Conservation (phyloP, 1,139 yeast species). For the Taphrina wiesneri region DNA sequence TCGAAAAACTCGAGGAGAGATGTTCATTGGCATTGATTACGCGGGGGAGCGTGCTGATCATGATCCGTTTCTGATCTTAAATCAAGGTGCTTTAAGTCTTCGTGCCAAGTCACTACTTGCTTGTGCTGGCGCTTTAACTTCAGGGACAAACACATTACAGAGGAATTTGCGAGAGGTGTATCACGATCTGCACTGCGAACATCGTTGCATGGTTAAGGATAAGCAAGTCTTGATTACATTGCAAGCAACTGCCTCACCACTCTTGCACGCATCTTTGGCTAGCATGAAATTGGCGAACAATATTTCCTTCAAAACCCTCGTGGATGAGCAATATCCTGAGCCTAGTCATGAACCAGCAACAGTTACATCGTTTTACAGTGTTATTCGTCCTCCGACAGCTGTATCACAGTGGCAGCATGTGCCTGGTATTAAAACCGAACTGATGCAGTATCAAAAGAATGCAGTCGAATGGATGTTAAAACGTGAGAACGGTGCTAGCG, state of each 20-base stretch:
- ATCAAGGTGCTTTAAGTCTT: neutral
- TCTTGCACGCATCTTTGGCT: neutral
- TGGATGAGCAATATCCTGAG: conserved; percentile 16
- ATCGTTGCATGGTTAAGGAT: neutral
- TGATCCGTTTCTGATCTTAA: neutral
- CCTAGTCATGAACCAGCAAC: neutral
- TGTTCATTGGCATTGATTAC: neutral
- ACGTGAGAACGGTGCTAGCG: conserved; percentile 26
- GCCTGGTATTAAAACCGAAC: conserved; percentile 31
- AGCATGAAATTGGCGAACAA: neutral
- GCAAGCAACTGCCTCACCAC: neutral
- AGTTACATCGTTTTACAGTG: conserved; percentile 10
- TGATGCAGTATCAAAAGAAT: conserved; percentile 37
- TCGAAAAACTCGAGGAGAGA: neutral
- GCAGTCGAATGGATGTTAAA: conserved; percentile 37
- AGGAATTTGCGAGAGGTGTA: neutral
- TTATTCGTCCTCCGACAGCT: conserved; percentile 8
- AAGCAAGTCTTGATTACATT: neutral
- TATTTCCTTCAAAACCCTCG: neutral
- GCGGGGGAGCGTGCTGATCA: neutral
- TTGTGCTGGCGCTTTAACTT: neutral
- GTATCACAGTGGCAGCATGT: neutral
- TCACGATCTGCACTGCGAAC: neutral
- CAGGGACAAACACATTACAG: neutral
- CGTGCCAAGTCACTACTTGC: neutral